These are phyloP conservation scores for Jasminum sambac DNA, from an alignment of 257 asterid genomes.

Conservation along the genomic window DNA sequence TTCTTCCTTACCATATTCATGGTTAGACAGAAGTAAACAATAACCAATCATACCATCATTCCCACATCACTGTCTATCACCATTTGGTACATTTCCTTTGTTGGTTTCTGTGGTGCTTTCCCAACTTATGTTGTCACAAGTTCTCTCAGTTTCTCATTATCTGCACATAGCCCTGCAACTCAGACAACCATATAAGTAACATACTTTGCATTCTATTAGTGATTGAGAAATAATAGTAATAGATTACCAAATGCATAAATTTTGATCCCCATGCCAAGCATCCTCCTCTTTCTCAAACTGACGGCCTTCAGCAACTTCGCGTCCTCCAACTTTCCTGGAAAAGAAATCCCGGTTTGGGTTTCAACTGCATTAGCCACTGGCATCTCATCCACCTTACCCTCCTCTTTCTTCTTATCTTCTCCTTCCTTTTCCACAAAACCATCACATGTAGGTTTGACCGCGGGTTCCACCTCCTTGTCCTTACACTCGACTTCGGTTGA, in stretches of 20 bases:
- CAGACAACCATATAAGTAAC: neutral
- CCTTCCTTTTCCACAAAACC: constrained; percentile 29
- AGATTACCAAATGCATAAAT: constrained; percentile 60
- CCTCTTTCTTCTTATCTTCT: constrained; percentile 33
- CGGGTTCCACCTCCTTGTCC: constrained; percentile 24
- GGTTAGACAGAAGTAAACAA: constrained; percentile 63
- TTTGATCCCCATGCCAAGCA: constrained; percentile 71
- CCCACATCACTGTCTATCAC: constrained; percentile 63
- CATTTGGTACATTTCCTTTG: constrained; percentile 65
- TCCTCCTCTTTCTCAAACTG: constrained; percentile 77
- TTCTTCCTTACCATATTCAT: constrained; percentile 73
- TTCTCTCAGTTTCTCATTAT: constrained; percentile 54
- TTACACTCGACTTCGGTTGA: constrained; percentile 21
- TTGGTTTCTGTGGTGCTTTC: constrained; percentile 60
- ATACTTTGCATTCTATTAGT: constrained; percentile 33
- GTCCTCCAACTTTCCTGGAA: constrained; percentile 51
- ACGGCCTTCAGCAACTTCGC: constrained; percentile 55
- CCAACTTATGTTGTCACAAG: constrained; percentile 42
- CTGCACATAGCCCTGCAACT: constrained; percentile 66
- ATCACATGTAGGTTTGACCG: constrained; percentile 8
- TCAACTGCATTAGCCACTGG: constrained; percentile 56
- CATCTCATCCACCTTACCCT: constrained; percentile 32
- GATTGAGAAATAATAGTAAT: constrained; percentile 1
- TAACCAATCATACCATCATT: constrained; percentile 58
- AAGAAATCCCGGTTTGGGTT: constrained; percentile 60